Base-by-base conservation (phyloP, 106 monocot species). In the Hemerocallis citrina region DNA sequence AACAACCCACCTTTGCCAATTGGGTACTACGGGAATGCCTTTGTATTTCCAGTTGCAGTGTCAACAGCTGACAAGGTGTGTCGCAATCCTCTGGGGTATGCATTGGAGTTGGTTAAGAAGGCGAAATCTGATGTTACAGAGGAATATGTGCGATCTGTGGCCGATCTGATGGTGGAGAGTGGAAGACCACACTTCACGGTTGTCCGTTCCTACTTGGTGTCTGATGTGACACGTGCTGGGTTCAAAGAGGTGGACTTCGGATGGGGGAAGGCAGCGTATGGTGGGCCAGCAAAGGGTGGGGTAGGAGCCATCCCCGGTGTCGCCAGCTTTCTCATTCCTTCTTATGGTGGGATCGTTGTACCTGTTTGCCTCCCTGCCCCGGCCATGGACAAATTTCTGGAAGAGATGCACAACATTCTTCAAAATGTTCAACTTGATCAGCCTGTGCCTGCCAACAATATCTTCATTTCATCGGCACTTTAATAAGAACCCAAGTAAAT, bases 21-120 rank as follows among this genome's bases (percentile, higher is more conserved):
- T 0, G 90, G 90, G 10, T 91, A 68, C 82, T 91, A 86, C 39
- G 90, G 90, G 3, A 91, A 91, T 51, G 81, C 82, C 0, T 71
- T 91, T 44, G 76, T 76, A 6, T 77, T 77, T 50, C 75, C 82
- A 5, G 73, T 61, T 9, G 89, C 81, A 12, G 56, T 79, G 8
- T 46, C 81, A 3, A 62, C 61, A 5, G 89, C 81, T 5, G 62
- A 66, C 15, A 65, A 59, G 59, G 9, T 80, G 77, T 12, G 56
- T 64, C 7, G 27, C 21, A 69, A 57, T 12, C 85, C 84, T 10
- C 21, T 89, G 21, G 68, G 51, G n/a, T 75, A 84, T 66, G 89
- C 81, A 15, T 5, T 89, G 45, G 71, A 78, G 56, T 63, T 81
- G 32, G 64, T 89, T 22, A 68, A 47, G 68, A 45, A 52, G 57